phyloP scores from a whole-genome alignment of 495 filamentous ascomycete genomes.

The Talaromyces wortmannii region DNA sequence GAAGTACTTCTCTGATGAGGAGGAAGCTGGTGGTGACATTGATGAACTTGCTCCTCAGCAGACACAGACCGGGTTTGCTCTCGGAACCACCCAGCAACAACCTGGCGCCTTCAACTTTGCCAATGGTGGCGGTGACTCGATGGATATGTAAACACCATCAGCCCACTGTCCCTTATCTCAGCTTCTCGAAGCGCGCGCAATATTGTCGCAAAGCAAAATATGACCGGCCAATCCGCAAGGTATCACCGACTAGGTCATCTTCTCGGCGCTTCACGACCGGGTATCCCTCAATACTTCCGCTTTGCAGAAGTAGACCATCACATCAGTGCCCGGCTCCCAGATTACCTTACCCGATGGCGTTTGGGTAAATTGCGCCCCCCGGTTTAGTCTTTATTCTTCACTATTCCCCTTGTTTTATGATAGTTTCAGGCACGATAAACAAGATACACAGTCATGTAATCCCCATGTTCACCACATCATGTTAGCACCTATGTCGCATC shows the following conservation, averaged over 20 bases:
- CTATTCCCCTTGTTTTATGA: conserved; percentile 7
- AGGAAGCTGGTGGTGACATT: conserved; percentile 74
- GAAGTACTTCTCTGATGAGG: conserved; percentile 99
- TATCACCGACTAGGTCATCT: neutral
- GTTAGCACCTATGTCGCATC: conserved; percentile 17
- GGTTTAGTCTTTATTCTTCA: conserved; percentile 12
- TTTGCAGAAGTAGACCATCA: neutral
- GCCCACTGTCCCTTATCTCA: neutral
- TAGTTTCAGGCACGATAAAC: conserved; percentile 36
- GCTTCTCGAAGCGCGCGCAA: neutral
- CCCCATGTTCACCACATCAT: conserved; percentile 13
- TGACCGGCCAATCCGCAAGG: neutral
- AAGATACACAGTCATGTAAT: conserved; percentile 58
- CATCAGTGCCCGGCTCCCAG: neutral
- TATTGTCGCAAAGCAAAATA: neutral
- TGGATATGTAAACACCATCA: conserved; percentile 82
- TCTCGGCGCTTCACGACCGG: neutral
- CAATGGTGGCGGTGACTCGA: conserved; percentile 78
- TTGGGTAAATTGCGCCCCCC: conserved; percentile 1
- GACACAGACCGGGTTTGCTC: conserved; percentile 72
- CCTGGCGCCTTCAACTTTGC: conserved; percentile 86
- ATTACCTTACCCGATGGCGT: neutral
- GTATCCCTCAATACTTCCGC: neutral
- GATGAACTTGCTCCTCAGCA: conserved; percentile 62
- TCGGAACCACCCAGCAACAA: conserved; percentile 69